Evolutionary conservation across 2,329 filamentous ascomycete species (phyloP), one percentile per base, ranked within the genome.

Genomic region (Microsporum canis): DNA sequence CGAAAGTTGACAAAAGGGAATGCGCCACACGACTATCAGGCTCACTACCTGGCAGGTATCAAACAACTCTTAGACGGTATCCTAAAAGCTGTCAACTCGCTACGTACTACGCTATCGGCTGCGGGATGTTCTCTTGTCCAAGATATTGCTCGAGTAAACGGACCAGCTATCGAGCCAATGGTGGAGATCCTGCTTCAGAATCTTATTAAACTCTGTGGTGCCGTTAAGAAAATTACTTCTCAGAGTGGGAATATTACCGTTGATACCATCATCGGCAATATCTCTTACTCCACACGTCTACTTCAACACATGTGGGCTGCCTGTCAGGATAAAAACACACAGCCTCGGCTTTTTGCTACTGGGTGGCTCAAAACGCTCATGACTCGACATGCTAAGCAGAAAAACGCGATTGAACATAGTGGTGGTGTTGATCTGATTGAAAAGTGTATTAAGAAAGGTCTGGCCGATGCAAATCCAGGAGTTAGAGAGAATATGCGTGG

Each of bases 311-410:
- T 97, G 56, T 88, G 85, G 78, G 77, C 78, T 60, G 91, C 92
- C 29, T 88, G 84, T 64, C 88, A 95, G 71, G 92, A 99, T 77
- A 97, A 96, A 78, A 97, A 96, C 70, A 87, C 91, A 1, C 88
- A 94, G 69, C 87, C 91, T 14, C 85, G 94, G 63, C 83, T 84
- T 1, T 95, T 87, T 72, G 87, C 86, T 1, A 80, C 88, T 1
- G 86, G 82, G 5, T 99, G 94, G 94, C 76, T 97, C 34, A 88
- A 86, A 73, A 95, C 87, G 0, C 74, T 97, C 23, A 76, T 99
- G 43, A 86, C 82, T 66, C 89, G 89, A 68, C 88, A 95, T 71
- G 77, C 83, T 0, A 80, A 66, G 23, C 89, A 96, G 74, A 95
- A 91, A 75, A 83, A 78, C 64, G 85, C 90, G 45, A 80, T 97